phyloP scores from a whole-genome alignment of 257 asterid species.

The Solanum gracilifrons region DNA sequence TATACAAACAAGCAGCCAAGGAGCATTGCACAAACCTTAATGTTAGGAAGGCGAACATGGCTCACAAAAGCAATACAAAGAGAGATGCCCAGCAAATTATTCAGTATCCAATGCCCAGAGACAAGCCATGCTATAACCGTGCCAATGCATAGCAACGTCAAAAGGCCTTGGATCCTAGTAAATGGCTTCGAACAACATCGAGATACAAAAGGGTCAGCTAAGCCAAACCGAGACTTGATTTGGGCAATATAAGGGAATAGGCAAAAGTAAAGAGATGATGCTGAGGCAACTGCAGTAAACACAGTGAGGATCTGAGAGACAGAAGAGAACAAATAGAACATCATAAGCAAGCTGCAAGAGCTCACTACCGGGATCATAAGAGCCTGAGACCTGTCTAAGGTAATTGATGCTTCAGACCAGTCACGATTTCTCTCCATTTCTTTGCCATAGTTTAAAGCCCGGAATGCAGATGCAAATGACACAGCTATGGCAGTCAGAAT shows the following conservation, averaged over 20 bases:
- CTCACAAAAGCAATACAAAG: conserved; percentile 96
- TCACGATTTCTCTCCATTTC: conserved; percentile 94
- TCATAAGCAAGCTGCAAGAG: conserved; percentile 87
- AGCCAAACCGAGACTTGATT: conserved; percentile 49
- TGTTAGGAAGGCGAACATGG: conserved; percentile 94
- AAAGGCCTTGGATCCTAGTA: conserved; percentile 56
- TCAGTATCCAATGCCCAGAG: conserved; percentile 84
- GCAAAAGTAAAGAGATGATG: conserved; percentile 81
- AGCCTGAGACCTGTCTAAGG: conserved; percentile 87
- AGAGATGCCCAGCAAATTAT: conserved; percentile 85
- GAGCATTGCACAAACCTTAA: conserved; percentile 87
- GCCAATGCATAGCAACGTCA: conserved; percentile 37
- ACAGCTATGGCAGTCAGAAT: conserved; percentile 70
- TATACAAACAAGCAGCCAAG: conserved; percentile 77
- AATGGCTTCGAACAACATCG: conserved; percentile 73
- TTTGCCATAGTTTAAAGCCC: conserved; percentile 77
- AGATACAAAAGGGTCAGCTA: conserved; percentile 74
- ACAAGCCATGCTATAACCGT: conserved; percentile 72
- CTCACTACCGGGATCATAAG: conserved; percentile 94
- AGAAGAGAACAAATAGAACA: conserved; percentile 93
- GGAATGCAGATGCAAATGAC: conserved; percentile 74
- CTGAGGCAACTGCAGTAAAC: conserved; percentile 83
- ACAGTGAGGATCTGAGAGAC: conserved; percentile 86
- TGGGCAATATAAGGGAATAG: conserved; percentile 54
- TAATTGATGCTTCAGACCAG: conserved; percentile 78